phyloP scores from a whole-genome alignment of 768 basidiomycete genomes.

The Cubamyces lactineus region DNA sequence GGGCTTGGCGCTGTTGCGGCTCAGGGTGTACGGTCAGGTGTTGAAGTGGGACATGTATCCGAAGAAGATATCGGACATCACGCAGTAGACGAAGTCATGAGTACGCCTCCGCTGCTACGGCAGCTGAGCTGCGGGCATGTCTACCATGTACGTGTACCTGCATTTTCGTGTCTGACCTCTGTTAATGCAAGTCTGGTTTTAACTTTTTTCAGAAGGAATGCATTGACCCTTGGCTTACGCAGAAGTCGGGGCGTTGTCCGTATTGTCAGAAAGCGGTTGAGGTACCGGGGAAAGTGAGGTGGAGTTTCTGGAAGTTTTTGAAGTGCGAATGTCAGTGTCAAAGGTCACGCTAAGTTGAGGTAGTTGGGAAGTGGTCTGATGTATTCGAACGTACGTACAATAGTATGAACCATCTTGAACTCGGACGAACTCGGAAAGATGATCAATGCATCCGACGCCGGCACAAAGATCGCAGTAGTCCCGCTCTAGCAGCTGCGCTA shows the following conservation, averaged over 20 bases:
- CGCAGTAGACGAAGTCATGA: neutral
- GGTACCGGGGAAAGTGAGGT: neutral
- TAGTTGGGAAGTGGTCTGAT: neutral
- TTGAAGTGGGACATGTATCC: too few species aligned
- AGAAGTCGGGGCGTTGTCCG: neutral
- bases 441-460: too few species aligned
- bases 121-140: neutral
- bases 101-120: neutral
- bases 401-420: neutral
- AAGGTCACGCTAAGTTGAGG: neutral
- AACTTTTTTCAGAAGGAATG: constrained; percentile 20
- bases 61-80: too few species aligned
- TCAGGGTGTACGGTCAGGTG: too few species aligned
- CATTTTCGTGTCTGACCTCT: neutral
- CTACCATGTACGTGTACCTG: neutral
- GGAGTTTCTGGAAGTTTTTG: neutral
- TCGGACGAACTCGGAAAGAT: neutral
- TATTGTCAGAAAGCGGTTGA: neutral
- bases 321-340: neutral
- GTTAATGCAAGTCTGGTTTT: constrained; percentile 49
- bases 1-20: too few species aligned
- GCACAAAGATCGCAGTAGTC: too few species aligned
- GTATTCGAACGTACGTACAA: neutral
- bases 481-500: too few species aligned
- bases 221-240: neutral